Evolutionary conservation across 2,329 filamentous ascomycete species (phyloP).

Genomic region (Claviceps arundinis): DNA sequence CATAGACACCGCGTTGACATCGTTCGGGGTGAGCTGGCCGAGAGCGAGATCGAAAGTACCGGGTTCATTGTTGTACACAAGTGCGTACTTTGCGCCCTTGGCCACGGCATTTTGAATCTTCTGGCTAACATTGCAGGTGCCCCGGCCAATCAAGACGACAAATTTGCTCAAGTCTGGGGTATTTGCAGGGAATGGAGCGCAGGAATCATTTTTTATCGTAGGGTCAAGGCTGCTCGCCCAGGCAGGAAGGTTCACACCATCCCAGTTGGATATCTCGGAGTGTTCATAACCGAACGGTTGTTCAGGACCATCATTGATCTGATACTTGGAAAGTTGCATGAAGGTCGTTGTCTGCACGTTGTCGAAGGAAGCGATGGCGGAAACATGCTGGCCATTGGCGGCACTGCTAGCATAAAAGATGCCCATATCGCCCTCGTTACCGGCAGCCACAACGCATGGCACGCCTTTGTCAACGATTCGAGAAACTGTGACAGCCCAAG

Average conservation of each 20-base stretch:
- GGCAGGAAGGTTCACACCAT: conserved; percentile 31
- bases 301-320: conserved; percentile 20
- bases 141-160: conserved; percentile 47
- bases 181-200: conserved; percentile 34
- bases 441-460: conserved; percentile 38
- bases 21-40: conserved; percentile 7
- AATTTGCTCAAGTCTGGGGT: conserved; percentile 43
- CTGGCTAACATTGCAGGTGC: conserved; percentile 39
- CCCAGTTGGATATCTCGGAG: conserved; percentile 29
- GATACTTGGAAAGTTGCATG: conserved; percentile 28
- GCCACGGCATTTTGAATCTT: conserved; percentile 40
- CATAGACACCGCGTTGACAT: conserved; percentile 26
- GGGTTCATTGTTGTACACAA: conserved; percentile 44
- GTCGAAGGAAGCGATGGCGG: conserved; percentile 37
- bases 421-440: conserved; percentile 33
- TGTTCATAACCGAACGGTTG: conserved; percentile 29
- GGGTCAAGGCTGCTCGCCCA: conserved; percentile 38
- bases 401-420: conserved; percentile 37
- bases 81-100: conserved; percentile 44
- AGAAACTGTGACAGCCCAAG: conserved; percentile 36
- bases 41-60: conserved; percentile 23
- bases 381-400: conserved; percentile 32
- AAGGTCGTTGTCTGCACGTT: conserved; percentile 30
- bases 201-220: conserved; percentile 34
- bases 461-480: conserved; percentile 41